Evolutionary conservation across 176 grass and related monocot species (phyloP), one percentile per base, ranked within the genome.

Genomic region (Triticum urartu): DNA sequence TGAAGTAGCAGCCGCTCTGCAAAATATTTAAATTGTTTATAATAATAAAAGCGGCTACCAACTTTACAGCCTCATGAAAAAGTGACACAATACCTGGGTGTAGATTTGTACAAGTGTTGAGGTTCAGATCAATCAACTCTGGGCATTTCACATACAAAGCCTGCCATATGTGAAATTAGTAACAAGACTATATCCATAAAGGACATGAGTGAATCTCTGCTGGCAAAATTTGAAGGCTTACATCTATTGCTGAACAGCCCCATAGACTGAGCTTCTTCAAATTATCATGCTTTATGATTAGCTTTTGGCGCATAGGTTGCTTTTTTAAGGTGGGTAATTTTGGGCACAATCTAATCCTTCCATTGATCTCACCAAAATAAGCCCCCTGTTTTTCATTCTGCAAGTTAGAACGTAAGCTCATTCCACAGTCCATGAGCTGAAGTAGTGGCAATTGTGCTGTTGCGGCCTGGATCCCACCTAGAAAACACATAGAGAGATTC

Each of bases 221-320:
- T 22, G 18, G 64, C 12, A 77, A 76, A 64, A 64, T 77, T 85
- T 0, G 17, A 86, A 72, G 32, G 39, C 86, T 96, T 94, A 96
- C 97, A 86, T 96, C 92, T 86, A 99, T 85, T 64, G 89, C 94
- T 63, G 97, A 99, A 83, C 97, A 99, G 5, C 93, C 92, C 97
- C 97, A 99, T 59, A 99, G 89, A 90, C 97, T 99, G 25, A 99
- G 90, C 74, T 91, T 94, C 85, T 91, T 99, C 85, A 99, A 88
- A 90, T 88, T 85, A 30, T 60, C 60, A 87, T 99, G 97, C 63
- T 96, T 94, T 80, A 99, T 96, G 68, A 99, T 96, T 28, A 99
- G 89, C 48, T 96, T 99, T 83, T 96, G 97, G 80, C 82, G 81
- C 58, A 79, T 59, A 62, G 78, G 28, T 54, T 91, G 71, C 33